phyloP scores from a whole-genome alignment of 345 rosid species.

The Arabis hirsuta region DNA sequence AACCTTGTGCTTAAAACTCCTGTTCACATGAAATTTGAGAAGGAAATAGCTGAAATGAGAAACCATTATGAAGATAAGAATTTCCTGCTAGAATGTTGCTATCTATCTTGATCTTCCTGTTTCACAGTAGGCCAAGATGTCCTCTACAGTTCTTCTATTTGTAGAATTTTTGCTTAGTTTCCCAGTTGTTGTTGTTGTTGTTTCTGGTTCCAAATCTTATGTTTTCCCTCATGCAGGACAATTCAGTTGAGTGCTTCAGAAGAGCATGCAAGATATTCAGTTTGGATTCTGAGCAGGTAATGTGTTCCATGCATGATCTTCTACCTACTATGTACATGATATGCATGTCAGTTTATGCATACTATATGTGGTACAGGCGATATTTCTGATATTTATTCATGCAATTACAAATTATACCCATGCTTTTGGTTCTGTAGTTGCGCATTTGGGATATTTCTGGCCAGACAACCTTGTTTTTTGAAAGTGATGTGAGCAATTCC shows the following conservation, averaged over 20 bases:
- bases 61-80: neutral
- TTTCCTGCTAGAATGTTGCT: slow-evolving; percentile 16
- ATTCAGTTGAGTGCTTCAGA: slow-evolving; percentile 80
- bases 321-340: slow-evolving; percentile 24
- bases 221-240: slow-evolving; percentile 61
- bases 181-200: slow-evolving; percentile 21
- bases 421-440: slow-evolving; percentile 53
- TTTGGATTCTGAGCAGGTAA: slow-evolving; percentile 81
- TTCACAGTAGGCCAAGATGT: slow-evolving; percentile 8
- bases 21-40: slow-evolving; percentile 16
- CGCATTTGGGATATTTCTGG: slow-evolving; percentile 96
- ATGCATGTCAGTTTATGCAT: slow-evolving; percentile 21
- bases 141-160: neutral
- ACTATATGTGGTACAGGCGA: neutral
- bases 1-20: neutral
- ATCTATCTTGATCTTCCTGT: slow-evolving; percentile 13
- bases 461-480: slow-evolving; percentile 63
- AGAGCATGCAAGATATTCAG: slow-evolving; percentile 96
- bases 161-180: slow-evolving; percentile 11
- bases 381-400: slow-evolving; percentile 41
- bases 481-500: slow-evolving; percentile 57
- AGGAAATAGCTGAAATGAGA: slow-evolving; percentile 9
- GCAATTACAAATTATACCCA: neutral
- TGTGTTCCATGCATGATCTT: slow-evolving; percentile 29
- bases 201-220: slow-evolving; percentile 31